phyloP scores from a whole-genome alignment of 2,329 filamentous ascomycete species.

The Monosporascus ibericus region DNA sequence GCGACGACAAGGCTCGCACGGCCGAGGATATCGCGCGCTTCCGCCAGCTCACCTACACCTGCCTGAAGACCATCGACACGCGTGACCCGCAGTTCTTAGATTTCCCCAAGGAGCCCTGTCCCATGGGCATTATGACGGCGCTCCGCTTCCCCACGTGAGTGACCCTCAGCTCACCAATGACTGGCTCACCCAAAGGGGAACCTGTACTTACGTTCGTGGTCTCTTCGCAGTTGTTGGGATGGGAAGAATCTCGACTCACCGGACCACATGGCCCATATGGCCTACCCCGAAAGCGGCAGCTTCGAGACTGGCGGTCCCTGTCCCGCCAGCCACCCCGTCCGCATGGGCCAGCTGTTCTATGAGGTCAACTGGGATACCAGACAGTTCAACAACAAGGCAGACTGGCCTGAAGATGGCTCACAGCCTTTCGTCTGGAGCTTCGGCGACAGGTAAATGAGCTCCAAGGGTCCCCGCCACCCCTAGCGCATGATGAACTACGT shows the following conservation, averaged over 20 bases:
- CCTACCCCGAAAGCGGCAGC: slow-evolving; percentile 32
- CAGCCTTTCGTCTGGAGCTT: slow-evolving; percentile 6
- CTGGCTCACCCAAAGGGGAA: too few species aligned
- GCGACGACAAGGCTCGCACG: slow-evolving; percentile 29
- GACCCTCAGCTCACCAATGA: too few species aligned
- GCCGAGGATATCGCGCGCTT: slow-evolving; percentile 25
- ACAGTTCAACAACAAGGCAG: slow-evolving; percentile 7
- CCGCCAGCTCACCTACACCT: slow-evolving; percentile 34
- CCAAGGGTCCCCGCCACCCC: neutral
- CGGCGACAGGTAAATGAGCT: slow-evolving; percentile 6
- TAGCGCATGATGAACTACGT: too few species aligned
- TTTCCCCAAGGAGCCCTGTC: slow-evolving; percentile 26
- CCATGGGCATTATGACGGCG: slow-evolving; percentile 28
- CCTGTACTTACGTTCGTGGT: too few species aligned
- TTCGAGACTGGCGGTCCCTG: slow-evolving; percentile 10
- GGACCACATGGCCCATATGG: slow-evolving; percentile 41
- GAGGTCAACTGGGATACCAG: slow-evolving; percentile 13
- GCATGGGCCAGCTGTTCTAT: slow-evolving; percentile 11
- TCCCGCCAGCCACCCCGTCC: slow-evolving; percentile 10
- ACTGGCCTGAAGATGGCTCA: slow-evolving; percentile 18
- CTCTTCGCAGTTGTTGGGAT: slow-evolving; percentile 36
- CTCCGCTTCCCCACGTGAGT: slow-evolving; percentile 32
- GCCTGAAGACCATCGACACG: slow-evolving; percentile 27
- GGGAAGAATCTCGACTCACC: slow-evolving; percentile 37
- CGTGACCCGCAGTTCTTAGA: slow-evolving; percentile 26